Conservation (phyloP, 192 early-diverging fungal genomes). For the Thamnidium elegans region DNA sequence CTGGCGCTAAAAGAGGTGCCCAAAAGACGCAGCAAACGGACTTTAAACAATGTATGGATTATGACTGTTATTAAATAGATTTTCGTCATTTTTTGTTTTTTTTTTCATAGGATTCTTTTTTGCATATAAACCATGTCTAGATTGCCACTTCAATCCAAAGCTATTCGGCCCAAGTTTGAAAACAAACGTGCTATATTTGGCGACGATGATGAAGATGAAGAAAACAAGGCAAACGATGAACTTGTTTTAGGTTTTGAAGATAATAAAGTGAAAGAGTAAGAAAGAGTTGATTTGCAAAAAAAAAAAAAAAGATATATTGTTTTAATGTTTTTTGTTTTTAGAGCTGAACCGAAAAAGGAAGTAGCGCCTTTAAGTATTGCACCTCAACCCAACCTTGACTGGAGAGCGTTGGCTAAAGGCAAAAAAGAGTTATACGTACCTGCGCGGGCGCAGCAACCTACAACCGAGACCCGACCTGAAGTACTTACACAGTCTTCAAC, state of each 20-base stretch:
- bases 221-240: slow-evolving; percentile 34
- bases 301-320: slow-evolving; percentile 6
- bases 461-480: slow-evolving; percentile 15
- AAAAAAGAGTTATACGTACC: slow-evolving; percentile 39
- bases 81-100: too few relatives aligned
- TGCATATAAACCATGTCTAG: slow-evolving; percentile 2
- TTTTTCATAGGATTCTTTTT: neutral
- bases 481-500: slow-evolving; percentile 12
- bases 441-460: slow-evolving; percentile 21
- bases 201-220: slow-evolving; percentile 40
- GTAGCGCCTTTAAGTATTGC: slow-evolving; percentile 41
- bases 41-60: too few relatives aligned
- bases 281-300: neutral
- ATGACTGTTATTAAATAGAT: too few relatives aligned
- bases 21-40: too few relatives aligned
- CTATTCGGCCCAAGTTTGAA: slow-evolving; percentile 12
- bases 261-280: slow-evolving; percentile 45
- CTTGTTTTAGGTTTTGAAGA: slow-evolving; percentile 46
- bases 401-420: slow-evolving; percentile 34
- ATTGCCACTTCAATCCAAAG: slow-evolving; percentile 19
- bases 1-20: too few relatives aligned
- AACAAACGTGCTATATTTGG: slow-evolving; percentile 28
- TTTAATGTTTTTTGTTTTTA: slow-evolving; percentile 11
- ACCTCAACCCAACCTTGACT: slow-evolving; percentile 42
- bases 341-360: slow-evolving; percentile 35